Evolutionary conservation across 2,329 filamentous ascomycete genomes (phyloP), one percentile per base, ranked within the genome.

Genomic region (Penicillium frequentans): DNA sequence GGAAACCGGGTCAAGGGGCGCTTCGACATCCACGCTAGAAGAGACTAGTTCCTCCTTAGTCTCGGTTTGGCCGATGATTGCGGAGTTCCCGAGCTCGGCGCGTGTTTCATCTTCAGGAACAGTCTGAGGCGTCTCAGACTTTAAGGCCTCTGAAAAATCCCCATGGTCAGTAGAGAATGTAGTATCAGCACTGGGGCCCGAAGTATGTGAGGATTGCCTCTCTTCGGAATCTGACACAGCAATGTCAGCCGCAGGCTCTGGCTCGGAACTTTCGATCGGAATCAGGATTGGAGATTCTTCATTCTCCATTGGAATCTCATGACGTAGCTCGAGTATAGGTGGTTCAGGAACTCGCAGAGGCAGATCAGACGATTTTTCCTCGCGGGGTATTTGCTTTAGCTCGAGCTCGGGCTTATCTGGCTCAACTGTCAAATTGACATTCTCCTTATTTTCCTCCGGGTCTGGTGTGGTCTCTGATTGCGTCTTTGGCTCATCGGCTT

Each of bases 21-120:
- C 66, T 51, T 68, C 61, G 54, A 62, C 52, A 56, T 57, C 58
- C 61, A 64, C 69, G 63, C 69, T 71, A 70, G 70, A 59, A 62
- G 66, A 66, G 61, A 65, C 63, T 64, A 67, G 62, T 60, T 66
- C 64, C 55, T 63, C 64, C 57, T 69, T 68, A 65, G 65, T 57
- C 54, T 68, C 62, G 50, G 52, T 64, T 57, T 59, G 62, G 56
- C 48, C 57, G 60, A 60, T 55, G 44, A 57, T 63, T 58, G 60
- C 60, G 60, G 69, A 65, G 59, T 64, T 67, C 52, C 56, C 55
- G 50, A 63, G 55, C 50, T 62, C 59, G 52, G 58, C 47, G 52
- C 58, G 57, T 52, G 65, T 67, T 71, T 71, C 67, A 66, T 63
- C 55, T 52, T 65, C 61, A 54, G 60, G 56, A 45, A 57, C 33